Conservation (phyloP, 179 eudicot genomes). For the Actinidia arguta region DNA sequence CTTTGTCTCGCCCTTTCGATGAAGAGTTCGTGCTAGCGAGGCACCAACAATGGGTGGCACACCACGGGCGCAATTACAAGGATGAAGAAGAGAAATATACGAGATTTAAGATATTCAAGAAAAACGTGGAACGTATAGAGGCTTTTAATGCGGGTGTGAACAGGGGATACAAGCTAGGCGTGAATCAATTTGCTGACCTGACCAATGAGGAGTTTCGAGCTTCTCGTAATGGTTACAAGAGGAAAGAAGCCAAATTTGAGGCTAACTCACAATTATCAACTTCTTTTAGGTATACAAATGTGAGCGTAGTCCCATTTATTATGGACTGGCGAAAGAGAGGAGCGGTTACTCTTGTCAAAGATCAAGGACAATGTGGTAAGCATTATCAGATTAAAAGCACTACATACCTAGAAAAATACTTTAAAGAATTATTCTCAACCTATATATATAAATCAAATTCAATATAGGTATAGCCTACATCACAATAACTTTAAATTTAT, state of each 20-base stretch:
- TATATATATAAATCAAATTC: no score
- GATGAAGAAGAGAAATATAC: slow-evolving; percentile 39
- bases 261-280: slow-evolving; percentile 10
- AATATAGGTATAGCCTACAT: no score
- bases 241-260: not conserved
- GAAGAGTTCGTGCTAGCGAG: slow-evolving; percentile 39
- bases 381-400: not conserved
- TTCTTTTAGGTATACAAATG: slow-evolving; percentile 44
- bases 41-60: slow-evolving; percentile 64
- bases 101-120: slow-evolving; percentile 52
- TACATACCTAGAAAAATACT: no score
- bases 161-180: slow-evolving; percentile 41
- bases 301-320: slow-evolving; percentile 20
- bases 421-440: no score
- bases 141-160: slow-evolving; percentile 31
- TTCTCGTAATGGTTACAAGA: slow-evolving; percentile 47
- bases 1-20: slow-evolving; percentile 40
- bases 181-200: slow-evolving; percentile 55
- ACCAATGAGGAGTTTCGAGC: slow-evolving; percentile 57
- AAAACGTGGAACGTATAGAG: slow-evolving; percentile 52
- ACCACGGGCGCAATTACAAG: slow-evolving; percentile 55
- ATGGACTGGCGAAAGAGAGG: slow-evolving; percentile 66
- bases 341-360: slow-evolving; percentile 59
- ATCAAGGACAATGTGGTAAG: slow-evolving; percentile 71
- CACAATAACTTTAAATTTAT: no score